phyloP scores from a whole-genome alignment of 257 asterid genomes.

The Marsdenia floribunda region DNA sequence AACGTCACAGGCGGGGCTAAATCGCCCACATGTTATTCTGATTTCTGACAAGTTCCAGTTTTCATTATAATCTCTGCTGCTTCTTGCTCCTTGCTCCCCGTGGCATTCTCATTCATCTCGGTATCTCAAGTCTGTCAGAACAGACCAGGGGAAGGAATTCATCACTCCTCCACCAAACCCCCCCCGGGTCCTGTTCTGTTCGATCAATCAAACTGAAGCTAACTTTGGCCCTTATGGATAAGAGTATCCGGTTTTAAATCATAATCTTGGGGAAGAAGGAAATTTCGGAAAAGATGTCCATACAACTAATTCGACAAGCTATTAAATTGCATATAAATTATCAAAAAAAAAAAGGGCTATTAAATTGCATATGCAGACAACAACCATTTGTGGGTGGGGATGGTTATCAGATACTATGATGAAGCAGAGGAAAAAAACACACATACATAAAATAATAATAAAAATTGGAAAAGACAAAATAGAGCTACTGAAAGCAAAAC shows the following conservation, averaged over 20 bases:
- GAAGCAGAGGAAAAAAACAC: background rate
- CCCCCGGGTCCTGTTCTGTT: too few relatives aligned
- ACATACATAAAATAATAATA: background rate
- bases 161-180: too few relatives aligned
- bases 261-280: background rate
- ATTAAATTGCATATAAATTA: background rate
- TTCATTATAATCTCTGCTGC: background rate
- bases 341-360: too few relatives aligned
- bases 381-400: background rate
- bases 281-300: background rate
- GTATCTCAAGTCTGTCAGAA: background rate
- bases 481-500: background rate
- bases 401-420: background rate
- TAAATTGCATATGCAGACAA: background rate
- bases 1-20: background rate
- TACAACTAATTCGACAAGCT: background rate
- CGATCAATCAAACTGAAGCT: too few relatives aligned
- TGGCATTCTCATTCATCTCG: background rate
- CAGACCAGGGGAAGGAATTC: background rate
- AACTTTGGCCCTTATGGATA: background rate
- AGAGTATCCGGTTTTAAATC: background rate
- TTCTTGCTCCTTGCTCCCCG: background rate
- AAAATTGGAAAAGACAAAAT: background rate
- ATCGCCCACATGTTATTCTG: too few relatives aligned
- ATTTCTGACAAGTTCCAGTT: background rate